A percentile compares a stretch with the other conserved stretches of the same genome.
Evolutionary conservation across 1,139 yeast species (phyloP).

Genomic region (Suhomyces anneliseae): DNA sequence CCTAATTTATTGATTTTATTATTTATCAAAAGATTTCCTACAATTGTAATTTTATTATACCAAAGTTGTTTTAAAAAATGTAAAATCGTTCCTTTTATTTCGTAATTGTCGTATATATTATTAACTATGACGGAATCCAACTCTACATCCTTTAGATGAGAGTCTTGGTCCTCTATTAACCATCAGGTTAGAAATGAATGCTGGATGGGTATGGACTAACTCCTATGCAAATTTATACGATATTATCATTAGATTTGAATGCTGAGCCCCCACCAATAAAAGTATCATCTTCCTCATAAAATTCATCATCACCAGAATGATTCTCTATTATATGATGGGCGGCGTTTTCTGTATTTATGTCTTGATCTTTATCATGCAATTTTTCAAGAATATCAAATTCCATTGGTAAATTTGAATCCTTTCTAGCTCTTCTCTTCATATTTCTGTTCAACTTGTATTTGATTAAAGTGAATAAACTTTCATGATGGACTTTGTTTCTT

Average conservation of each 20-base stretch:
- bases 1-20: too few species aligned
- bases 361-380: constrained; percentile 11
- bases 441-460: constrained; percentile 11
- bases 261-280: constrained; percentile 4
- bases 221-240: constrained; percentile 9
- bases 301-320: constrained; percentile 7
- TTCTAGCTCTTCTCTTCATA: constrained; percentile 47
- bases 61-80: not conserved
- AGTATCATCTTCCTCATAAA: constrained; percentile 10
- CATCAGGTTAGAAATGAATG: constrained; percentile 1
- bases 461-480: constrained; percentile 5
- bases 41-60: too few species aligned
- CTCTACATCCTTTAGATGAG: not conserved
- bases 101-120: not conserved
- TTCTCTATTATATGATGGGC: not conserved
- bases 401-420: constrained; percentile 54
- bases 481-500: not conserved
- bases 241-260: constrained; percentile 8
- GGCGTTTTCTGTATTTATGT: not conserved
- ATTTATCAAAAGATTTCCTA: too few species aligned
- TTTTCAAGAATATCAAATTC: constrained; percentile 36
- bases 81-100: not conserved
- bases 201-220: not conserved
- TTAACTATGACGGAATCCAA: not conserved
- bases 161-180: not conserved